Evolutionary conservation across 306 rosid genomes (phyloP), one percentile per base, ranked within the genome.

Genomic region (Ziziphus jujuba): DNA sequence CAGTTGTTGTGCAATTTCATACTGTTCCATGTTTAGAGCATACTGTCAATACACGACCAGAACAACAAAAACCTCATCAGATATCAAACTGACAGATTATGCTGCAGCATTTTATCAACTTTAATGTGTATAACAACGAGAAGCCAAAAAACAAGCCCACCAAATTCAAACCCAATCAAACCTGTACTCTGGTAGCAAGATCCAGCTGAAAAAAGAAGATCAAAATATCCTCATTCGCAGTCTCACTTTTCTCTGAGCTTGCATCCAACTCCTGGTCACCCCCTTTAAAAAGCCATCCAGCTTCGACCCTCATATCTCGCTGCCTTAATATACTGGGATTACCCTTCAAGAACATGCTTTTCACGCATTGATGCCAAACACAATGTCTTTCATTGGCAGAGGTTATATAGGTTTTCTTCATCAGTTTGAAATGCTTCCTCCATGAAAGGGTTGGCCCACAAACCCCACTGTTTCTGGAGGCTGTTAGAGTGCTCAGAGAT

Each of bases 121-220:
- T 57, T 28, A 40, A 52, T 22, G 21, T 56, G 8, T 53, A 63
- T 19, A 56, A 43, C 50, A 72, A 47, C 19, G 25, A 20, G 68
- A 58, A 5, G 13, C 57, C 7, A 43, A 56, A 72, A 21, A 35
- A 28, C 33, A 28, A n/a, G 33, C 33, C 33, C 2, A 28, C 4
- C 4, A 28, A 28, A 28, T 28, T 9, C 7, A 77, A 56, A 61
- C 38, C 40, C 56, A 49, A 12, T 13, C 69, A 60, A 36, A 92
- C 98, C 97, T 90, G 98, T 22, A 90, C 98, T 76, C 98, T 81
- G 52, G 98, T 92, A 49, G 93, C 96, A 65, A 90, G 81, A 80
- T 92, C 98, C 9, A 90, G 67, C 80, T 84, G 96, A 74, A 92
- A 92, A 72, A 90, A 90, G 86, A 92, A 90, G 74, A 90, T 69